Evolutionary conservation across 441 rosid genomes (phyloP).

Genomic region (Populus hybrid): DNA sequence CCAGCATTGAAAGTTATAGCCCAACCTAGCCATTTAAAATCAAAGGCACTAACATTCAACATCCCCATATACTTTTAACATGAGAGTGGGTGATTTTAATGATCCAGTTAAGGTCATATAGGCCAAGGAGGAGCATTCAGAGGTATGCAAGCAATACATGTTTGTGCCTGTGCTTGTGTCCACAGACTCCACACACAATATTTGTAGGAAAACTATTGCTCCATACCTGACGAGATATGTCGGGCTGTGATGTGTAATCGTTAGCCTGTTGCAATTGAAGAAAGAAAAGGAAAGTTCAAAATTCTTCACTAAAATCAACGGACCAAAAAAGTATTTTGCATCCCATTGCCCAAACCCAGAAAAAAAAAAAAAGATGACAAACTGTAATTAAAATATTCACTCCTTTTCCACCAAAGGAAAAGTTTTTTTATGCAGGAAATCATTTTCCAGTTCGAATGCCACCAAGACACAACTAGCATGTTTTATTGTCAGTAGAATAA

Average conservation of each 20-base stretch:
- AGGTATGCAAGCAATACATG: not conserved
- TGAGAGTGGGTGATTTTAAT: not conserved
- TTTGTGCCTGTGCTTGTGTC: not conserved
- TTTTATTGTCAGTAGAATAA: not conserved
- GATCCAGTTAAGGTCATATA: not conserved
- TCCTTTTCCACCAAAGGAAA: not conserved
- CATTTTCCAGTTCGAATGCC: not conserved
- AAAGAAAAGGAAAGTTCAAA: too few relatives aligned
- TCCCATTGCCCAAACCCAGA: not conserved
- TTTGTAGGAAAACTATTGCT: not conserved
- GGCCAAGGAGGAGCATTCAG: not conserved
- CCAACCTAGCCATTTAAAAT: not conserved
- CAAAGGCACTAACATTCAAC: not conserved
- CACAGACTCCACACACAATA: not conserved
- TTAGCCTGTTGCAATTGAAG: slow-evolving; percentile 45
- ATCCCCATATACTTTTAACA: not conserved
- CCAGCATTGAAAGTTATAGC: not conserved
- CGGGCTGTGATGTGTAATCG: slow-evolving; percentile 64
- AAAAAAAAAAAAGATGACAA: not conserved
- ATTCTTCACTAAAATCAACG: not conserved
- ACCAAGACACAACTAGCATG: not conserved
- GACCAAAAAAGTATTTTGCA: not conserved
- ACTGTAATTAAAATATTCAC: not conserved
- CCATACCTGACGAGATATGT: slow-evolving; percentile 83
- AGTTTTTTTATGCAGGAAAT: not conserved